Conservation (phyloP, 2,329 filamentous ascomycete species). For the Paraconiothyrium brasiliense region DNA sequence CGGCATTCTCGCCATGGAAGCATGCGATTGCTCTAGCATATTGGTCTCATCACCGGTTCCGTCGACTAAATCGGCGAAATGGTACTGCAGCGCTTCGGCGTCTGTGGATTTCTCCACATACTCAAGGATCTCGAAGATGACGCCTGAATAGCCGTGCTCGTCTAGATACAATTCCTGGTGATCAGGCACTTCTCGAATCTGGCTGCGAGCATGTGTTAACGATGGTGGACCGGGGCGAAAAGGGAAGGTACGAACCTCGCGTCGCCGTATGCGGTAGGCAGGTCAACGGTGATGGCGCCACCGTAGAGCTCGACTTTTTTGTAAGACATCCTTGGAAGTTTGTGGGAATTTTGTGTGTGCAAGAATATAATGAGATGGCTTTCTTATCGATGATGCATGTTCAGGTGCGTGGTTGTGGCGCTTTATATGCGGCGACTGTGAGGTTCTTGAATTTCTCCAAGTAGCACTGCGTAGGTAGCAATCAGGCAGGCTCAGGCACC, state of each 20-base stretch:
- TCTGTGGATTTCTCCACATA: conserved; percentile 75
- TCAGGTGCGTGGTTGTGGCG: conserved; percentile 19
- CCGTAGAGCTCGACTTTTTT: conserved; percentile 72
- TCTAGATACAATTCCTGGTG: conserved; percentile 95
- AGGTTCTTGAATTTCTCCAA: conserved; percentile 30
- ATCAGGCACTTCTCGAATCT: conserved; percentile 78
- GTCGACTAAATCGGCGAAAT: conserved; percentile 59
- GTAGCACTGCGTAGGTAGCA: conserved; percentile 39
- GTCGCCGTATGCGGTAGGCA: conserved; percentile 74
- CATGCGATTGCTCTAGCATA: conserved; percentile 41
- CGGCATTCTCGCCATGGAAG: conserved; percentile 47
- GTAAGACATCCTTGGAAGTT: conserved; percentile 61
- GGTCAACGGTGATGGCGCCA: conserved; percentile 74
- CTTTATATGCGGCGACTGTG: conserved; percentile 30
- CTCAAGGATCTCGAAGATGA: conserved; percentile 91
- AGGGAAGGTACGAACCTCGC: conserved; percentile 66
- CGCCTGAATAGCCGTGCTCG: conserved; percentile 80
- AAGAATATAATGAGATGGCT: neutral
- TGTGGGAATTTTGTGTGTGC: conserved; percentile 9
- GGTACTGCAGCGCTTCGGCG: conserved; percentile 68
- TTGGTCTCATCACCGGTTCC: conserved; percentile 48
- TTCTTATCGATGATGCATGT: conserved; percentile 22
- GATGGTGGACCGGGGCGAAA: conserved; percentile 20
- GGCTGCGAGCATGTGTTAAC: conserved; percentile 57
- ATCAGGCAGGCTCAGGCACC: conserved; percentile 48